phyloP scores from a whole-genome alignment of 2,329 filamentous ascomycete species.

The Monosporascus sp. region DNA sequence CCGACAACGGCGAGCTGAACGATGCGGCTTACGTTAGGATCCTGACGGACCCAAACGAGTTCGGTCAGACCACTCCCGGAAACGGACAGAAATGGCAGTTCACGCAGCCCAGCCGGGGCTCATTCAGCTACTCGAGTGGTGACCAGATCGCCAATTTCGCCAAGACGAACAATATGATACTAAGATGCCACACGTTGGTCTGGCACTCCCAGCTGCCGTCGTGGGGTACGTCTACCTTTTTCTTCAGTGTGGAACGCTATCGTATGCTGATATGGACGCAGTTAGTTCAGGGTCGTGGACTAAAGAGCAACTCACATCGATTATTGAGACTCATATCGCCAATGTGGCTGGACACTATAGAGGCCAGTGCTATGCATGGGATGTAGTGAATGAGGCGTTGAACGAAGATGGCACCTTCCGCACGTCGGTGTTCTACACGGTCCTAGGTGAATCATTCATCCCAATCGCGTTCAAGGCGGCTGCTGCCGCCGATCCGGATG shows the following conservation, averaged over 20 bases:
- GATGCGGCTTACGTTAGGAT: slow-evolving; percentile 53
- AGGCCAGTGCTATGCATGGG: slow-evolving; percentile 59
- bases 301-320: slow-evolving; percentile 48
- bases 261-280: slow-evolving; percentile 11
- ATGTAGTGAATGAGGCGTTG: slow-evolving; percentile 61
- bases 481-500: slow-evolving; percentile 46
- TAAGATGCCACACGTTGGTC: slow-evolving; percentile 57
- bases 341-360: slow-evolving; percentile 54
- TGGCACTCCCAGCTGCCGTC: slow-evolving; percentile 16
- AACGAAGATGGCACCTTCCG: slow-evolving; percentile 53
- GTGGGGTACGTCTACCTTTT: slow-evolving; percentile 5
- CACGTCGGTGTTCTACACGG: slow-evolving; percentile 47
- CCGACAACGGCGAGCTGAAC: slow-evolving; percentile 51
- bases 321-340: slow-evolving; percentile 57
- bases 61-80: slow-evolving; percentile 60
- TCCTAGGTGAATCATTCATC: slow-evolving; percentile 53
- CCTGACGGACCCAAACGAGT: slow-evolving; percentile 50
- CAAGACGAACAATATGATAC: slow-evolving; percentile 41
- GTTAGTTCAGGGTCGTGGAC: slow-evolving; percentile 45
- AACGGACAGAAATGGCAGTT: slow-evolving; percentile 62
- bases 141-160: slow-evolving; percentile 49
- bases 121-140: slow-evolving; percentile 55
- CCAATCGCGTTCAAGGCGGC: slow-evolving; percentile 53
- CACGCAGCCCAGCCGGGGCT: slow-evolving; percentile 51
- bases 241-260: no score